Conservation (phyloP, 345 rosid genomes). For the Xanthoceras sorbifolium region DNA sequence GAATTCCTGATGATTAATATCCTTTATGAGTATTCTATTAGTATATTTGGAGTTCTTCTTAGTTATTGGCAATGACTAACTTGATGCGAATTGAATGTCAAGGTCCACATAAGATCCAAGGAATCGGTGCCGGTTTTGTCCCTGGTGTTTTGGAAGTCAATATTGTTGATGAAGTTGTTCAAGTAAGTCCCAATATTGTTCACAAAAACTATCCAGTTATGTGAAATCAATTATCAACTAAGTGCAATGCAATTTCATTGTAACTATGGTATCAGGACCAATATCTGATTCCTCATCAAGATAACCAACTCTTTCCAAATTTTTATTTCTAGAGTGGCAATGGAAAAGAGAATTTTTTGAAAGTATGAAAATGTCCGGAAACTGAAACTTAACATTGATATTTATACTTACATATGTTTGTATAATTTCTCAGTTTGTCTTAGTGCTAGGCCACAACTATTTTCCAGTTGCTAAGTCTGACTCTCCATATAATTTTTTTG, state of each 20-base stretch:
- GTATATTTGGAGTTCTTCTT: not conserved
- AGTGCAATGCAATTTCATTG: not conserved
- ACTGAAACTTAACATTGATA: not conserved
- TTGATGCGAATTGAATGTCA: conserved; percentile 10
- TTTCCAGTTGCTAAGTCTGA: not conserved
- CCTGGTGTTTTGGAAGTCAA: conserved; percentile 80
- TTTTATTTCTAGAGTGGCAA: not conserved
- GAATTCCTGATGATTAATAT: not conserved
- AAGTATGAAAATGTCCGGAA: not conserved
- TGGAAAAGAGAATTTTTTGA: not conserved
- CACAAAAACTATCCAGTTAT: too few species aligned
- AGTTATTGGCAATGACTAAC: conserved; percentile 9
- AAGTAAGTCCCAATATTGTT: conserved; percentile 44
- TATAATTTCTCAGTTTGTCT: not conserved
- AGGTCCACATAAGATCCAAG: conserved; percentile 98
- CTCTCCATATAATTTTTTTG: not conserved
- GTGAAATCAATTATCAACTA: not conserved
- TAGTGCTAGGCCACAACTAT: not conserved
- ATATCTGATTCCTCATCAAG: not conserved
- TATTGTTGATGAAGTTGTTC: conserved; percentile 79
- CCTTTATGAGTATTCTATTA: not conserved
- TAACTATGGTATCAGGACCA: not conserved
- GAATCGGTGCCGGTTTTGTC: conserved; percentile 90
- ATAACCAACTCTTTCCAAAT: not conserved
- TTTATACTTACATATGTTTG: not conserved